These are phyloP conservation scores for Myxozyma geophila DNA, from an alignment of 805 yeast species.

Conservation along the genomic window DNA sequence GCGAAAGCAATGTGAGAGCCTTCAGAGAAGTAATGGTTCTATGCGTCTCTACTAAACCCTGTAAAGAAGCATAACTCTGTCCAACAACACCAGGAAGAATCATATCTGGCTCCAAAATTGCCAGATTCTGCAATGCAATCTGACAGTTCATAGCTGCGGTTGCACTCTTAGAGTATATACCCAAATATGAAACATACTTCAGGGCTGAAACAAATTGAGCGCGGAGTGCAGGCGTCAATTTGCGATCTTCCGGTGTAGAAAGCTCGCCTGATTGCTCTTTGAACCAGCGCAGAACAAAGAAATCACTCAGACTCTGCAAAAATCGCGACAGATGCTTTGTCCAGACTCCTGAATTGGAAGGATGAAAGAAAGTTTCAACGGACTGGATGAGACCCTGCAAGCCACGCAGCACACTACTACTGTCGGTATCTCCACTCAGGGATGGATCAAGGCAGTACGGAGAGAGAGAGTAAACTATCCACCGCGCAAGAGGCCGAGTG, in stretches of 20 bases:
- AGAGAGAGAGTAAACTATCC: conserved; percentile 64
- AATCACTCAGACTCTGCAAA: conserved; percentile 58
- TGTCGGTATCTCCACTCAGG: background rate
- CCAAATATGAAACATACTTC: conserved; percentile 61
- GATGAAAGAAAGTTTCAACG: conserved; percentile 82
- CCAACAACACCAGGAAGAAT: conserved; percentile 46
- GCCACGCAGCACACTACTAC: conserved; percentile 8
- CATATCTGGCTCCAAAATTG: conserved; percentile 61
- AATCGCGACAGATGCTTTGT: conserved; percentile 68
- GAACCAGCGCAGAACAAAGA: conserved; percentile 46
- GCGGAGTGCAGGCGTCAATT: conserved; percentile 46
- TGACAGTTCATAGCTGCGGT: conserved; percentile 62
- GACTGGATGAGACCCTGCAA: conserved; percentile 60
- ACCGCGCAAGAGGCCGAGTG: conserved; percentile 51
- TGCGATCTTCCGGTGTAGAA: conserved; percentile 39
- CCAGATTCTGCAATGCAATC: conserved; percentile 62
- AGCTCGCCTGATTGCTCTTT: conserved; percentile 44
- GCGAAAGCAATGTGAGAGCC: conserved; percentile 64
- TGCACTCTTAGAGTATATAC: conserved; percentile 76
- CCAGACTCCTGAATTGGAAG: conserved; percentile 94
- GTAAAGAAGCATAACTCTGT: conserved; percentile 66
- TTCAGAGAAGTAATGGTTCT: conserved; percentile 74
- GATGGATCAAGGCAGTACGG: conserved; percentile 48
- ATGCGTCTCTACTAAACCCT: conserved; percentile 61
- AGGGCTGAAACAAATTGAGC: conserved; percentile 56